These are phyloP conservation scores for Fusarium floridanum DNA, from an alignment of 2,329 filamentous ascomycete species.

Conservation along the genomic window DNA sequence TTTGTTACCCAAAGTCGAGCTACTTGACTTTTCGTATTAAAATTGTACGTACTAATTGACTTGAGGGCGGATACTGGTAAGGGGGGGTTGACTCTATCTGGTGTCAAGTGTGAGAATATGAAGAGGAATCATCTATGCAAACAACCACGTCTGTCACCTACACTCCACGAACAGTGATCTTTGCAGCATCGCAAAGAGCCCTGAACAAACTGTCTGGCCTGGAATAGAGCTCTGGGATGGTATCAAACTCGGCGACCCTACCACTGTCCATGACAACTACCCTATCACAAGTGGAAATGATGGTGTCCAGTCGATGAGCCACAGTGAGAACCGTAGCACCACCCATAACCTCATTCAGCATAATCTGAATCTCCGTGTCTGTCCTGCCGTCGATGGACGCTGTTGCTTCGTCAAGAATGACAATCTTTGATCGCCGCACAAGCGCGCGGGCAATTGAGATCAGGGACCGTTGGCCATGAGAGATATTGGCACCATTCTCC, in stretches of 20 bases:
- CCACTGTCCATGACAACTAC: conserved; percentile 38
- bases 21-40: not conserved
- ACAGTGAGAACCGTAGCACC: conserved; percentile 37
- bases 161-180: not conserved
- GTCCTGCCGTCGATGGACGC: conserved; percentile 28
- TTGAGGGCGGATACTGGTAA: not conserved
- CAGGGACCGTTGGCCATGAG: conserved; percentile 18
- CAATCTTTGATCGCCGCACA: conserved; percentile 14
- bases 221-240: conserved; percentile 8
- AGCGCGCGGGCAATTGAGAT: conserved; percentile 30
- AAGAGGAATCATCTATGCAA: not conserved
- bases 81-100: not conserved
- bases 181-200: conserved; percentile 27
- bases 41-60: not conserved
- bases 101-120: not conserved
- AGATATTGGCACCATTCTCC: conserved; percentile 31
- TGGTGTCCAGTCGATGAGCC: conserved; percentile 38
- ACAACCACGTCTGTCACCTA: not conserved
- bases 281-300: conserved; percentile 35
- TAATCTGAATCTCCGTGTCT: conserved; percentile 22
- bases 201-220: conserved; percentile 16
- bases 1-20: not conserved
- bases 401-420: conserved; percentile 27
- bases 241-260: conserved; percentile 32
- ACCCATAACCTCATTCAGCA: conserved; percentile 25